Base-by-base conservation (phyloP, 345 rosid species). In the Alliaria petiolata region DNA sequence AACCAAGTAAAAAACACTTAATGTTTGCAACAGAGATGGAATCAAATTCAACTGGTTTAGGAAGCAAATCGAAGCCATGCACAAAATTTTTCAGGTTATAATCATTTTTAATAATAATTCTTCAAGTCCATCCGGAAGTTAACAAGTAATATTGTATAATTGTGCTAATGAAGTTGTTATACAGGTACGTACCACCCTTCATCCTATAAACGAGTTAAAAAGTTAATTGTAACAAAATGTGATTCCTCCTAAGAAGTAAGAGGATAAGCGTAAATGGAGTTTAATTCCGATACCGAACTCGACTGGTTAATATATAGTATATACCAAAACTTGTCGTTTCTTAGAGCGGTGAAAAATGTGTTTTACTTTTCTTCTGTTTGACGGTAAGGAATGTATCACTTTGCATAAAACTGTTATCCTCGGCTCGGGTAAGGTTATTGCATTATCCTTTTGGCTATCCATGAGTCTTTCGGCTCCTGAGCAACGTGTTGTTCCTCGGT, bases 11-110 rank as follows among this genome's bases (percentile, higher is more conserved):
- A 30, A 69, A 77, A 25, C 10, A 50, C 71, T 82, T 81, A 87
- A 89, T 90, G 80, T 89, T 78, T 86, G 87, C 42, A 83, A 88
- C 96, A 91, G 97, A 91, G 85, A 67, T 66, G 89, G 95, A 93
- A 79, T 81, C 87, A 70, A 79, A 82, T 77, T 83, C 89, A 82
- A 81, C 88, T 81, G 95, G 88, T 91, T 88, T 91, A 95, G 97
- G 96, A 91, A 95, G 96, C 99, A 95, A 95, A 89, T 87, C 88
- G 85, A 95, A 89, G 99, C 99, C 97, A 83, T 91, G 98, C 96
- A 86, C 93, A 80, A 89, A 91, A 70, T 89, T 86, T 89, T 93
- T 84, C 98, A 93, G 98, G 97, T 95, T 95, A 80, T 82, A 80
- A 87, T 88, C 86, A 34, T 81, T 77, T 70, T 44, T 65, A 87